Evolutionary conservation across 2,329 filamentous ascomycete species (phyloP), one percentile per base, ranked within the genome.

Genomic region (Arthroderma sp.): DNA sequence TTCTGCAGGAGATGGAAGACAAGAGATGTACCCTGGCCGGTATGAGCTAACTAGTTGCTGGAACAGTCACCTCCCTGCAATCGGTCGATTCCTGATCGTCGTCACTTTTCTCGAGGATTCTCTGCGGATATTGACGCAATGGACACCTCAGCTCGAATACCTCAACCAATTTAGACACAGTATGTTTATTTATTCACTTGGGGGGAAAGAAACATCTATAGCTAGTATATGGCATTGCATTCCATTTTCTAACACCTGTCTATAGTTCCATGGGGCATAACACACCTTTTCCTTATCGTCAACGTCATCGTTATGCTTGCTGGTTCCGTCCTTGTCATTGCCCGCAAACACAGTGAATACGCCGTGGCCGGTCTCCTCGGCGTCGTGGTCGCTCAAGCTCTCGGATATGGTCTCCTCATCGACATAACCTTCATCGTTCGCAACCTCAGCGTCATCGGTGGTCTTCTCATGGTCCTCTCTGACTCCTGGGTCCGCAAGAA

Each of bases 351-450:
- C 78, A 93, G 89, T 63, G 91, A 95, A 74, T 91, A 90, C 73
- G 93, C 91, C 59, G 93, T 97, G 59, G 83, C 78, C 61, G 93
- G 91, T 61, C 86, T 98, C 62, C 87, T 96, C 71, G 86, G 78
- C 56, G 93, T 98, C 56, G 91, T 98, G 55, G 74, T 98, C 61
- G 86, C 90, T 35, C 93, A 98, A 76, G 93, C 91, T 19, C 82
- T 98, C 57, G 93, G 93, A 66, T 98, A 98, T 72, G 93, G 93
- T 59, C 82, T 98, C 61, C 95, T 98, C 73, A 97, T 98, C 73
- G 93, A 98, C 74, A 82, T 97, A 70, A 98, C 97, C 83, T 98
- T 98, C 81, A 98, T 98, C 84, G 86, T 98, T 63, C 91, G 93
- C 76, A 98, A 98, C 72, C 80, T 98, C 61, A 95, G 90, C 63